phyloP scores from a whole-genome alignment of 2,329 filamentous ascomycete species.

The Arthroderma sp. region DNA sequence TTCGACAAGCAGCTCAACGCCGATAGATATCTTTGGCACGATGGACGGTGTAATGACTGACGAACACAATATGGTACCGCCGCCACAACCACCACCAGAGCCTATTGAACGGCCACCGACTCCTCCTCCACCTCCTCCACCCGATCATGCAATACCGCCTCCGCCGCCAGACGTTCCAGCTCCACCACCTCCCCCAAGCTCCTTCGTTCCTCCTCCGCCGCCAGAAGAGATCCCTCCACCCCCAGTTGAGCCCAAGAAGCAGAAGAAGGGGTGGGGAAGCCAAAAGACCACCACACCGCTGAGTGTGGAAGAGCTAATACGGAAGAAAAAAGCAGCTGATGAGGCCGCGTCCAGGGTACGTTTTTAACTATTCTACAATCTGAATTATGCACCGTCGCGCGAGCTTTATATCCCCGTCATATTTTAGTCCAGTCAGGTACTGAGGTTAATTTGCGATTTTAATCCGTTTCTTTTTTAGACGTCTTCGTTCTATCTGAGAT shows the following conservation, averaged over 20 bases:
- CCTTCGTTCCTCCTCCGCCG: conserved; percentile 27
- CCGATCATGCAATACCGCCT: conserved; percentile 27
- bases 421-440: no score
- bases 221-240: conserved; percentile 32
- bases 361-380: background rate
- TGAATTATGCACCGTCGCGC: no score
- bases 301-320: conserved; percentile 73
- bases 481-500: no score
- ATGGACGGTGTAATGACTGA: conserved; percentile 25
- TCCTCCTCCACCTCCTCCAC: conserved; percentile 29
- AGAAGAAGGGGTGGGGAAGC: conserved; percentile 42
- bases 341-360: conserved; percentile 63
- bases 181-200: conserved; percentile 24
- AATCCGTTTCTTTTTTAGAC: no score
- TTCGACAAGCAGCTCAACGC: no score
- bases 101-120: conserved; percentile 24
- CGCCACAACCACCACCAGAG: conserved; percentile 25
- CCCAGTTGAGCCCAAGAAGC: conserved; percentile 30
- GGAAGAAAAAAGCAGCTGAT: conserved; percentile 75
- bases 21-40: conserved; percentile 1
- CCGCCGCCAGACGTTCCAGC: conserved; percentile 27
- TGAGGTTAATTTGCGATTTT: no score
- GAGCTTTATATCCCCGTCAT: no score
- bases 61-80: conserved; percentile 12
- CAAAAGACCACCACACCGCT: conserved; percentile 39